Conservation (phyloP, 2,329 filamentous ascomycete genomes). For the Cercospora sp. region DNA sequence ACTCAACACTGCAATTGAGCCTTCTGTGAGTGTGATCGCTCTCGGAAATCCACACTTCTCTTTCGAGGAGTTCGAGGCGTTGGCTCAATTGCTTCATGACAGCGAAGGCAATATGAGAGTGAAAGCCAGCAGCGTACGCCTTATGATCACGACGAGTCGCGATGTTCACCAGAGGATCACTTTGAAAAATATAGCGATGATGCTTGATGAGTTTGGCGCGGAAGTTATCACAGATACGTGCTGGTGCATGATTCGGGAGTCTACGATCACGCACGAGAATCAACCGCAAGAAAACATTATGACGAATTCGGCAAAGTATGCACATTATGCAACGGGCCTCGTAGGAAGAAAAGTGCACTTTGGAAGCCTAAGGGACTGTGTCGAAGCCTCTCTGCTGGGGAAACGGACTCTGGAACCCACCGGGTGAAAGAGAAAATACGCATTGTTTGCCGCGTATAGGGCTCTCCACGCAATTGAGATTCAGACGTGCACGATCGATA, state of each 20-base stretch:
- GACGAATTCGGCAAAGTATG: conserved; percentile 53
- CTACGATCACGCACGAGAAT: conserved; percentile 37
- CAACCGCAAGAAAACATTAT: conserved; percentile 38
- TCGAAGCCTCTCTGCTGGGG: conserved; percentile 22
- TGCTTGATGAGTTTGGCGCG: conserved; percentile 43
- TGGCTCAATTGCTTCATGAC: conserved; percentile 33
- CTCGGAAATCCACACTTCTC: conserved; percentile 52
- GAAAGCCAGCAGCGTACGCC: background rate
- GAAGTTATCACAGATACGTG: conserved; percentile 50
- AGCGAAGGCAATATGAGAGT: background rate
- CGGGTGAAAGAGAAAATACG: background rate
- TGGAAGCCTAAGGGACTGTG: conserved; percentile 31
- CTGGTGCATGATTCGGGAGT: conserved; percentile 52
- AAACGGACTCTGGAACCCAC: background rate
- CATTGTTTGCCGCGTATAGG: background rate
- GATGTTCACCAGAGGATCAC: background rate
- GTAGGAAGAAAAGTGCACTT: conserved; percentile 31
- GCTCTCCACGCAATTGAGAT: too few relatives aligned
- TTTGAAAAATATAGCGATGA: conserved; percentile 36
- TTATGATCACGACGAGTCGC: conserved; percentile 20
- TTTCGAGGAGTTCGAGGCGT: conserved; percentile 40
- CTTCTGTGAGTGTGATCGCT: conserved; percentile 43
- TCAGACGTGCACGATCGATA: too few relatives aligned
- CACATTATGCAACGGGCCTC: conserved; percentile 44
- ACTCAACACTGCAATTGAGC: conserved; percentile 20